A percentile compares a stretch with the other conserved stretches of the same genome.
These are phyloP conservation scores for Aureobasidium sp. DNA, from an alignment of 2,329 filamentous ascomycete genomes.

Conservation along the genomic window DNA sequence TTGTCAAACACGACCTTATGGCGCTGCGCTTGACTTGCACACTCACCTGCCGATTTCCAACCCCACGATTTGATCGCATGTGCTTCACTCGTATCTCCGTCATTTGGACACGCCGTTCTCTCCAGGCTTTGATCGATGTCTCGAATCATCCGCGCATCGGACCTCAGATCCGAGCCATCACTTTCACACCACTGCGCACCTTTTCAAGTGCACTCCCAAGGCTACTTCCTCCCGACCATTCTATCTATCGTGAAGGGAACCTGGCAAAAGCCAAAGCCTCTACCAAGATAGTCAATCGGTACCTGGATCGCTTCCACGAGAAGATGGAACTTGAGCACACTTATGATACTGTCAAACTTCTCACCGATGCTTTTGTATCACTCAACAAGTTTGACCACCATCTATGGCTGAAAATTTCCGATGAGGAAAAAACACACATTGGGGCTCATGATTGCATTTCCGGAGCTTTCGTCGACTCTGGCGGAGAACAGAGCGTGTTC, in stretches of 20 bases:
- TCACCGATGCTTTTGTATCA: not conserved
- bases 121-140: not conserved
- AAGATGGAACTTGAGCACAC: not conserved
- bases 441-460: not conserved
- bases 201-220: not conserved
- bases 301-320: not conserved
- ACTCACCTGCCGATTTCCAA: not conserved
- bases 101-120: not conserved
- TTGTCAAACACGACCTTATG: not conserved
- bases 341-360: not conserved
- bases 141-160: not conserved
- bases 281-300: not conserved
- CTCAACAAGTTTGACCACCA: not conserved
- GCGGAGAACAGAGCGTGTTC: not conserved
- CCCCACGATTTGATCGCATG: not conserved
- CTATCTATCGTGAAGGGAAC: not conserved
- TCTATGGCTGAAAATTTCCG: not conserved
- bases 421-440: not conserved
- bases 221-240: not conserved
- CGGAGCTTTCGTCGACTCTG: not conserved
- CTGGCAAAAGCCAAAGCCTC: not conserved
- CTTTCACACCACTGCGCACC: not conserved
- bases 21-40: not conserved
- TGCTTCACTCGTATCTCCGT: not conserved
- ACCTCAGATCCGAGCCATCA: not conserved